Percentiles rank a stretch among this genome's conserved stretches.
Conservation (phyloP, 1,284 basidiomycete genomes). For the Naganishia sp. region DNA sequence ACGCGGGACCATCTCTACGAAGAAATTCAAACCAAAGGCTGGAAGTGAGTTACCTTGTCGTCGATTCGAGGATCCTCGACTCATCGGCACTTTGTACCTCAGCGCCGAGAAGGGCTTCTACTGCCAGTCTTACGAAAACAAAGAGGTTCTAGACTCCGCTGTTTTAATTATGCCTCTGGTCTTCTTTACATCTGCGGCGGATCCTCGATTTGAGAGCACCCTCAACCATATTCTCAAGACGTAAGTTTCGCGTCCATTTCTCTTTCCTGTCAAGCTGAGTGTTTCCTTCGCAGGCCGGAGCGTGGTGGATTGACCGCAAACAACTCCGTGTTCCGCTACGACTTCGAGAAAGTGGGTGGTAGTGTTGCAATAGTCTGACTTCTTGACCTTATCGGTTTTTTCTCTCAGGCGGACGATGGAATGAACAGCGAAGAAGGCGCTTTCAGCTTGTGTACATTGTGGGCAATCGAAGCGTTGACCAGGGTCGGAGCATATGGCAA, state of each 20-base stretch:
- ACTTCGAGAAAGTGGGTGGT: constrained; percentile 61
- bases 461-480: constrained; percentile 84
- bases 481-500: constrained; percentile 75
- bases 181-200: constrained; percentile 60
- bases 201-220: constrained; percentile 81
- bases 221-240: constrained; percentile 76
- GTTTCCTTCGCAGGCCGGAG: constrained; percentile 59
- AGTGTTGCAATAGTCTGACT: no score
- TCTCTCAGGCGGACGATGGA: constrained; percentile 68
- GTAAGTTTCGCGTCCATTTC: constrained; percentile 26
- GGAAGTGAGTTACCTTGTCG: constrained; percentile 60
- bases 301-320: constrained; percentile 85
- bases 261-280: not conserved
- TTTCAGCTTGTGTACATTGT: constrained; percentile 51
- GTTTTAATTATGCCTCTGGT: constrained; percentile 48
- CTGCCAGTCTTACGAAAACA: constrained; percentile 56
- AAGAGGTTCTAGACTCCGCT: constrained; percentile 55
- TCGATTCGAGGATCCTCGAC: not conserved
- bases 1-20: constrained; percentile 80
- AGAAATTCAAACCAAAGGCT: constrained; percentile 64
- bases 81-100: not conserved
- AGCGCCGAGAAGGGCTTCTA: constrained; percentile 47
- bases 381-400: not conserved
- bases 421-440: constrained; percentile 89
- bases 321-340: constrained; percentile 60